Evolutionary conservation across 331 rosid genomes (phyloP).

Genomic region (Acacia concinna): DNA sequence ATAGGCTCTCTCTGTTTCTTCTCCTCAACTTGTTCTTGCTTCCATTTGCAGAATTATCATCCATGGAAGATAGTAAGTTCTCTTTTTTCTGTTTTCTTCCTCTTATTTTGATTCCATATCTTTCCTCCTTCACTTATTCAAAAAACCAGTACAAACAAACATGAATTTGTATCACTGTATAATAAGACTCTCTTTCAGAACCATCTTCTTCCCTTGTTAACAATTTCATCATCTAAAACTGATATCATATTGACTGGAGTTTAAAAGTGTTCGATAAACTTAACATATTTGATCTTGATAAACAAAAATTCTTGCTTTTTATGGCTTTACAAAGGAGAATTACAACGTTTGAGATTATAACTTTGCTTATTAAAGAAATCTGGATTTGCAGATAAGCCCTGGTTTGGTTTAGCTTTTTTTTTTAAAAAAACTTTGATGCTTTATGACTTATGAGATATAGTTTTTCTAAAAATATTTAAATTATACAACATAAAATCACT

Average conservation of each 20-base stretch:
- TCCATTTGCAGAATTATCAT: conserved; percentile 12
- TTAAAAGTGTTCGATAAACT: background rate
- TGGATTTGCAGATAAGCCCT: no score
- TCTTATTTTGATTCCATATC: background rate
- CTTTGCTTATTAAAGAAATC: no score
- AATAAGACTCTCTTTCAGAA: background rate
- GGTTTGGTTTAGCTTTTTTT: no score
- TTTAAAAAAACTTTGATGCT: no score
- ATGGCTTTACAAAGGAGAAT: background rate
- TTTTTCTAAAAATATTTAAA: no score
- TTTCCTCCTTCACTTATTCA: background rate
- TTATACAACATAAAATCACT: no score
- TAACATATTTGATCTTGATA: background rate
- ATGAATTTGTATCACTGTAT: background rate
- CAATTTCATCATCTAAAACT: background rate
- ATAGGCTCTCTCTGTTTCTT: background rate
- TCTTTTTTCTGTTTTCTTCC: background rate
- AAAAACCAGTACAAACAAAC: background rate
- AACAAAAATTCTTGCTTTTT: no score
- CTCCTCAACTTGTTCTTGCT: conserved; percentile 5
- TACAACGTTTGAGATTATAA: no score
- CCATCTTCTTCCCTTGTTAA: background rate
- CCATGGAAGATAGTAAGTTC: conserved; percentile 14
- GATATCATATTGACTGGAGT: background rate
- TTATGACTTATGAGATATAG: no score